Evolutionary conservation across 1,284 basidiomycete species (phyloP).

Genomic region (Sporisorium iseilematis-ciliati): DNA sequence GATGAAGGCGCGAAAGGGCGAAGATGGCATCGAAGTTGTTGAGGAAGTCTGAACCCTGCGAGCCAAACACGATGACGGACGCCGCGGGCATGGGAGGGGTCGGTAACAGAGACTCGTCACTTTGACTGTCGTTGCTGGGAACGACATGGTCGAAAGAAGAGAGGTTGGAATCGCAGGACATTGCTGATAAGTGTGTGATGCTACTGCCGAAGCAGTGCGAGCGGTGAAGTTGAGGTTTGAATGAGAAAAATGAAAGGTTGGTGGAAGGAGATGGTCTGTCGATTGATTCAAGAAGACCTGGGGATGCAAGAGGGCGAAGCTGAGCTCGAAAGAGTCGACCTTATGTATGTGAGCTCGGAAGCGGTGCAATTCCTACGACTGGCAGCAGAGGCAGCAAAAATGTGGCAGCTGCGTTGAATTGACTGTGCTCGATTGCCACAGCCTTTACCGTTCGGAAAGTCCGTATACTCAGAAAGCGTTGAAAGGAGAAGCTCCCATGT

Average conservation of each 20-base stretch:
- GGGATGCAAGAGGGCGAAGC: neutral
- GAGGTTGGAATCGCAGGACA: slow-evolving; percentile 30
- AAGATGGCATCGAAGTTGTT: slow-evolving; percentile 33
- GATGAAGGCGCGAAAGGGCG: slow-evolving; percentile 10
- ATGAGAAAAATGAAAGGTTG: neutral
- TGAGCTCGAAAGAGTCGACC: neutral
- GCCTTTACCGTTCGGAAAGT: neutral
- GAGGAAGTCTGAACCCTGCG: slow-evolving; percentile 46
- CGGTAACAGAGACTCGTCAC: neutral
- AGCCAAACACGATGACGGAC: slow-evolving; percentile 44
- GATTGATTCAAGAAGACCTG: neutral
- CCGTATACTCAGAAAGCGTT: neutral
- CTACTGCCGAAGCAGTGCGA: neutral
- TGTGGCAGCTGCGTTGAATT: too few relatives aligned
- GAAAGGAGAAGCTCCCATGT: neutral
- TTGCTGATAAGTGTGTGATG: neutral
- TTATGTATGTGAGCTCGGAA: slow-evolving; percentile 3
- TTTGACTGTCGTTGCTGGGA: neutral
- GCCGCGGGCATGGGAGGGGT: neutral
- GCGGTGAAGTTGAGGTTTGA: too few relatives aligned
- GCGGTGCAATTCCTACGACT: neutral
- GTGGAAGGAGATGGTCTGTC: too few relatives aligned
- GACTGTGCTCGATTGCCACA: neutral
- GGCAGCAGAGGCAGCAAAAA: neutral
- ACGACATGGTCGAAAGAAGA: slow-evolving; percentile 35